Evolutionary conservation across 2,329 filamentous ascomycete genomes (phyloP), one percentile per base, ranked within the genome.

Genomic region (Pseudogymnoascus sp.): DNA sequence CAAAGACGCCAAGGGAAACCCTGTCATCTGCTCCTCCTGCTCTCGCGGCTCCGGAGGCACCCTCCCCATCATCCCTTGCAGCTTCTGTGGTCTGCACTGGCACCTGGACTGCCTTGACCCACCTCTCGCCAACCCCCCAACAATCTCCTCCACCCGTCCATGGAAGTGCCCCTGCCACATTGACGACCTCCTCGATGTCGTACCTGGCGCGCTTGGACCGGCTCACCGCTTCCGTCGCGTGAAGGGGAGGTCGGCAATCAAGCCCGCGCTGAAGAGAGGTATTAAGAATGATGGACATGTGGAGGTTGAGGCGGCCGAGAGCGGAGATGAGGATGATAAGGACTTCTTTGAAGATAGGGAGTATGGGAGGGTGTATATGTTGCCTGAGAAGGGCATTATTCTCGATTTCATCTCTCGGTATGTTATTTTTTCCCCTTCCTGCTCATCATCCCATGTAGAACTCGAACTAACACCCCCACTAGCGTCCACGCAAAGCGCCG

Each of bases 91-190:
- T 10, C 81, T 90, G 35, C 82, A 87, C 71, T 99, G 92, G 89
- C 94, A 99, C 76, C 79, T 96, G 60, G 93, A 97, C 74, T 99
- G 94, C 75, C 78, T 96, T 13, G 87, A 95, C 71, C 90, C 91
- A 29, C 92, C 93, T 35, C 77, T 92, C 70, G 86, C 92, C 35
- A 85, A 89, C 61, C 89, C 91, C 39, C 92, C 92, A 9, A 82
- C 86, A 59, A 58, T 58, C 27, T 12, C 52, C 18, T 80, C 87
- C 60, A 85, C 87, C 55, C 78, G 79, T 69, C 88, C 86, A 61
- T 99, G 92, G 90, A 88, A 86, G 74, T 99, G 94, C 72, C 93
- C 93, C 59, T 86, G 89, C 66, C 94, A 99, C 72, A 80, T 88
- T 42, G 90, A 94, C 60, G 87, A 93, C 65, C 81, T 92, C 62